Evolutionary conservation across 169 alveolate species (phyloP), one percentile per base, ranked within the genome.

Genomic region (Plasmodium gallinaceum): DNA sequence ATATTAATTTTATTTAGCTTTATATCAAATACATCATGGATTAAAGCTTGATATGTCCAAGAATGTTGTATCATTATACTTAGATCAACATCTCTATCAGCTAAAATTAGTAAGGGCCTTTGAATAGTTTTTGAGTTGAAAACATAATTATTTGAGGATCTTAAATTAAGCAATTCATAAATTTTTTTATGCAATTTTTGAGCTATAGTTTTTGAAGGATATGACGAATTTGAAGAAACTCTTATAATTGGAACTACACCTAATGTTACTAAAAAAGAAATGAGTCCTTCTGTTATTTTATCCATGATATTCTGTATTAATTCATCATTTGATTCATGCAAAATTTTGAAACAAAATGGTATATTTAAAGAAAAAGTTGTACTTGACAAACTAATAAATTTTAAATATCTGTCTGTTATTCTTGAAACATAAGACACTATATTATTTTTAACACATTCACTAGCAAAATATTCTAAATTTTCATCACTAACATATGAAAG

Each of bases 31-130:
- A 94, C 46, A 65, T 95, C 97, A 69, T 95, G 98, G 20, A 95
- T 80, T 66, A 96, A 86, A 6, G 98, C 97, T 70, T 96, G 98
- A 75, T 96, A 96, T 68, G 94, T 96, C 98, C 98, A 96, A 26
- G 96, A 90, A 88, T 96, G 98, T 70, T 94, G 97, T n/a, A 96
- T 73, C 98, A 96, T 96, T 26, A 96, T 72, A 46, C 95, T 76
- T 65, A 96, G 94, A 73, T 96, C 98, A 6, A 95, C 68, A 22
- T 92, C 95, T 37, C 98, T 58, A 39, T 96, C 98, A 48, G 94
- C 86, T 24, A 96, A 92, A 12, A 96, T 70, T 14, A 95, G 58
- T 37, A 96, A 61, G 4, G 98, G 98, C 32, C 98, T 90, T 72
- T 94, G 94, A 39, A 88, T 73, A 46, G 78, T 69, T 72, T 94